Conservation (phyloP, 1,284 basidiomycete species). For the Microbotryomycetes sp. region DNA sequence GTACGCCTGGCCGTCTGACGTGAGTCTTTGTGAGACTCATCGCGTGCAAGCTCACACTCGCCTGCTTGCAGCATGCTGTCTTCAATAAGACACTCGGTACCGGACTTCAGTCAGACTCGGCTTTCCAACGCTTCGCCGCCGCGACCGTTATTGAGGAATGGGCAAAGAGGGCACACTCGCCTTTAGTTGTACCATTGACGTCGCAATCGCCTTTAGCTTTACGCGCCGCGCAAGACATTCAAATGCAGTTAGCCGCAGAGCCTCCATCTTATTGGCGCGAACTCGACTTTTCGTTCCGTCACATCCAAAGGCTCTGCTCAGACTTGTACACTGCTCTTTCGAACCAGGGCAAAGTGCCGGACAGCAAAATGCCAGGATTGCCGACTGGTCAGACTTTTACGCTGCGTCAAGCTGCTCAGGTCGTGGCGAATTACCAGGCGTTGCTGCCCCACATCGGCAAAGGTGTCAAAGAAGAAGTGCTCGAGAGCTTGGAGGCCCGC, state of each 20-base stretch:
- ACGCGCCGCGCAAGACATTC: constrained; percentile 51
- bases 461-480: constrained; percentile 64
- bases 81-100: constrained; percentile 47
- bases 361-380: constrained; percentile 71
- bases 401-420: constrained; percentile 66
- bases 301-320: constrained; percentile 73
- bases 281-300: constrained; percentile 72
- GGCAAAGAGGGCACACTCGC: constrained; percentile 47
- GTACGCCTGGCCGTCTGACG: constrained; percentile 12
- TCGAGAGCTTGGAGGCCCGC: constrained; percentile 69
- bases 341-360: constrained; percentile 75
- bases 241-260: constrained; percentile 55
- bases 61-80: neutral
- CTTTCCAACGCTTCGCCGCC: constrained; percentile 80
- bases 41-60: too few relatives aligned
- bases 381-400: constrained; percentile 58
- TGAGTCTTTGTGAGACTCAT: constrained; percentile 4
- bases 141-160: constrained; percentile 87
- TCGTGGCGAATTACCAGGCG: constrained; percentile 64
- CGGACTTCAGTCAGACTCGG: constrained; percentile 78
- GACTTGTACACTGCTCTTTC: constrained; percentile 72
- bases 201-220: constrained; percentile 36
- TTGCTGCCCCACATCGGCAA: constrained; percentile 56
- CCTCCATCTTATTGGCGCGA: constrained; percentile 69
- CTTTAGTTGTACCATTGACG: constrained; percentile 4